Evolutionary conservation across 139 green algal species (phyloP).

Genomic region (Chlamydomonas sp.): DNA sequence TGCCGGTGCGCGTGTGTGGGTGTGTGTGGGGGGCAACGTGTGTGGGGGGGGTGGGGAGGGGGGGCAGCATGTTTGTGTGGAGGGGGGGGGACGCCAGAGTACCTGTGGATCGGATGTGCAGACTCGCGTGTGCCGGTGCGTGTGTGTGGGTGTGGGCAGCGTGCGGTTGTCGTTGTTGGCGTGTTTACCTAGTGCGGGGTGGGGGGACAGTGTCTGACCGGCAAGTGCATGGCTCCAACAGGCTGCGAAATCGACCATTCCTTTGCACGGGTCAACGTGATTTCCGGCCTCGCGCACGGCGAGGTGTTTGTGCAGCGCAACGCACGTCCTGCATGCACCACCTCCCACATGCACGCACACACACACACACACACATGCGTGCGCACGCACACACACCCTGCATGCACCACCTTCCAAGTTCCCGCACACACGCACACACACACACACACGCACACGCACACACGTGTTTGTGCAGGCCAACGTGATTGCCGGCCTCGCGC

Average conservation of each 20-base stretch:
- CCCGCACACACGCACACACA: no score
- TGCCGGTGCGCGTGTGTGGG: not conserved
- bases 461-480: constrained; percentile 34
- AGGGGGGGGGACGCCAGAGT: no score
- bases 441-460: not conserved
- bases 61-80: no score
- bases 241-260: no score
- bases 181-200: not conserved
- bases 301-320: constrained; percentile 81
- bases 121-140: no score
- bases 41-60: not conserved
- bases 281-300: constrained; percentile 57
- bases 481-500: constrained; percentile 52
- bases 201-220: not conserved
- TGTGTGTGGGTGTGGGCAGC: no score
- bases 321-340: no score
- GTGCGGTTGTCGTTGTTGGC: no score
- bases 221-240: not conserved
- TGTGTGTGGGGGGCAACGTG: not conserved
- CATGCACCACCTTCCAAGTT: no score
- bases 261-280: constrained; percentile 43
- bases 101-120: not conserved
- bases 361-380: no score
- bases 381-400: no score
- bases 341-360: no score